phyloP scores from a whole-genome alignment of 768 basidiomycete species.

The Solioccasus polychromus region DNA sequence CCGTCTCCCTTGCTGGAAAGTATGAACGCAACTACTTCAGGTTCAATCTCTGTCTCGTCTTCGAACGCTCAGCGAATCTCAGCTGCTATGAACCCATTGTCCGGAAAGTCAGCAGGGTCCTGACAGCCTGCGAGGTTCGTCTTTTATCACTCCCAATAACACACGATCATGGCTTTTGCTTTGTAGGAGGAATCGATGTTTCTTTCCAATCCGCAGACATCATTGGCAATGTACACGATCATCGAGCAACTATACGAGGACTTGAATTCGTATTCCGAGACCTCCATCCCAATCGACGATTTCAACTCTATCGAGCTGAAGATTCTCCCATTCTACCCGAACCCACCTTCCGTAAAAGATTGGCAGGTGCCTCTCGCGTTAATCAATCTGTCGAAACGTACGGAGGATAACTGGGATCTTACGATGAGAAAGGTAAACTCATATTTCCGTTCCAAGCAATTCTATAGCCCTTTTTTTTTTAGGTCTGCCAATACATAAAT shows the following conservation, averaged over 20 bases:
- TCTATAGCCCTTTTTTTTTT: slow-evolving; percentile 2
- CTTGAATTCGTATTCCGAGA: slow-evolving; percentile 95
- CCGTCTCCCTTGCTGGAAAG: slow-evolving; percentile 70
- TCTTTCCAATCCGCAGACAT: slow-evolving; percentile 70
- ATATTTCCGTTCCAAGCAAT: not conserved
- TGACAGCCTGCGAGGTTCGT: slow-evolving; percentile 84
- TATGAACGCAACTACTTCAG: slow-evolving; percentile 88
- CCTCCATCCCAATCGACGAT: slow-evolving; percentile 84
- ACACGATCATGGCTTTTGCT: slow-evolving; percentile 3
- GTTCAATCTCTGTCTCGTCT: slow-evolving; percentile 96
- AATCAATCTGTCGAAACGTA: slow-evolving; percentile 74
- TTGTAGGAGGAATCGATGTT: slow-evolving; percentile 83
- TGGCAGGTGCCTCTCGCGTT: slow-evolving; percentile 96
- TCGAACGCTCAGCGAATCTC: slow-evolving; percentile 85
- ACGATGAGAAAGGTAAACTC: slow-evolving; percentile 81
- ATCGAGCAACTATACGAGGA: slow-evolving; percentile 97
- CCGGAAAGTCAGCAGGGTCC: slow-evolving; percentile 87
- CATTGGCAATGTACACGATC: slow-evolving; percentile 70
- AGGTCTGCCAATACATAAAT: slow-evolving; percentile 78
- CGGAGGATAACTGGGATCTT: slow-evolving; percentile 94
- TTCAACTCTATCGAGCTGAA: slow-evolving; percentile 96
- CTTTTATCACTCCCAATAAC: slow-evolving; percentile 5
- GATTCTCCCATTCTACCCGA: slow-evolving; percentile 95
- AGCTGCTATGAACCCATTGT: slow-evolving; percentile 97
- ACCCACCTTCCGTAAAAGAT: slow-evolving; percentile 83